A percentile compares a stretch with the other conserved stretches of the same genome.
Evolutionary conservation across 176 grass and related monocot species (phyloP).

Genomic region (Cenchrus purpureus): DNA sequence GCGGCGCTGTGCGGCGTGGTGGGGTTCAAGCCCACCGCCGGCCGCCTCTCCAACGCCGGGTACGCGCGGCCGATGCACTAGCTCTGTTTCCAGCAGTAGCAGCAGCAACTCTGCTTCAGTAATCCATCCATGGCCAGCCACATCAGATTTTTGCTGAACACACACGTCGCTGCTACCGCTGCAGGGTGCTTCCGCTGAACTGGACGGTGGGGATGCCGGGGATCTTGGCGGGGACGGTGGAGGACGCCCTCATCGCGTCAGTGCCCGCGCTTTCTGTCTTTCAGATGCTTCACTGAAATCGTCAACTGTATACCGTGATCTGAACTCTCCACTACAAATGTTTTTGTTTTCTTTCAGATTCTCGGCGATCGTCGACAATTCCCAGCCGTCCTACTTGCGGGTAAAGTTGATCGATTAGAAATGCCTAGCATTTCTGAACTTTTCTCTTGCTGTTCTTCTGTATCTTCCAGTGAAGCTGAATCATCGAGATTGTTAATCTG

Average conservation of each 20-base stretch:
- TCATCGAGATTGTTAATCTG: background rate
- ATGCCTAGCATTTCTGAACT: background rate
- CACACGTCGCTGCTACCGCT: background rate
- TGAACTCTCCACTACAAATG: background rate
- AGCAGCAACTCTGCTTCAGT: too few species aligned
- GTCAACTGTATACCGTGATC: background rate
- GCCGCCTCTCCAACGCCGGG: slow-evolving; percentile 82
- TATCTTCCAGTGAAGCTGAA: background rate
- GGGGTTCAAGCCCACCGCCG: slow-evolving; percentile 91
- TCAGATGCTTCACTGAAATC: background rate
- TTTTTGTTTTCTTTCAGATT: slow-evolving; percentile 55
- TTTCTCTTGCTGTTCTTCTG: background rate
- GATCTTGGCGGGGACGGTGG: slow-evolving; percentile 88
- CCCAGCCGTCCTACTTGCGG: slow-evolving; percentile 52
- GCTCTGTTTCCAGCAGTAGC: background rate
- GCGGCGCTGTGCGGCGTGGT: slow-evolving; percentile 90
- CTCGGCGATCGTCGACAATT: slow-evolving; percentile 76
- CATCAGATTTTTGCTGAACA: background rate
- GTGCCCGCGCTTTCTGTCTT: slow-evolving; percentile 18
- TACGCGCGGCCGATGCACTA: background rate
- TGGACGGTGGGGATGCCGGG: slow-evolving; percentile 98
- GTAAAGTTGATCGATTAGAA: slow-evolving; percentile 21
- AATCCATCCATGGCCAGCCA: background rate
- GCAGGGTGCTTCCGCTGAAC: slow-evolving; percentile 90
- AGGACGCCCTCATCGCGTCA: slow-evolving; percentile 83